Percentiles rank a stretch among this genome's conserved stretches.
These are phyloP conservation scores for Alternaria arbusti DNA, from an alignment of 2,329 filamentous ascomycete genomes.

Conservation along the genomic window DNA sequence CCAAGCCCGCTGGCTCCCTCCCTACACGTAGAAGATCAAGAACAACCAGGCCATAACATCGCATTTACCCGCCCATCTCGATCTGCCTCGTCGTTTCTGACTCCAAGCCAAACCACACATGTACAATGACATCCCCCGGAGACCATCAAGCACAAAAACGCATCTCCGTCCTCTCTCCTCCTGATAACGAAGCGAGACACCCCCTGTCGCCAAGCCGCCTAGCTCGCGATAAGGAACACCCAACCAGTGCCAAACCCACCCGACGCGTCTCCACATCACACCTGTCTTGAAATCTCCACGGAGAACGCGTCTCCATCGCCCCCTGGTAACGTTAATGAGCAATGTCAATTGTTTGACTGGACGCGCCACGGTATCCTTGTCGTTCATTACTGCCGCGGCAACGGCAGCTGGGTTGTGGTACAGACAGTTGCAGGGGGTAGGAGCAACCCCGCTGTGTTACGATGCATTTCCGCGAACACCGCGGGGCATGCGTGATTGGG, in stretches of 20 bases:
- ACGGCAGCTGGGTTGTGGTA: neutral
- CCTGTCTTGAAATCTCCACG: conserved; percentile 30
- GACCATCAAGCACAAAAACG: neutral
- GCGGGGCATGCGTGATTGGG: conserved; percentile 19
- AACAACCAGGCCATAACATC: neutral
- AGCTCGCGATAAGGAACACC: conserved; percentile 14
- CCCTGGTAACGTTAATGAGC: conserved; percentile 7
- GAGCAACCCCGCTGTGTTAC: neutral
- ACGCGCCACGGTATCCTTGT: neutral
- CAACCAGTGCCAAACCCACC: neutral
- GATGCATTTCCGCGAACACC: conserved; percentile 27
- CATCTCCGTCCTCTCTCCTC: conserved; percentile 21
- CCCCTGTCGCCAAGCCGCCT: conserved; percentile 16
- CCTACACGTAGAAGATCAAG: neutral
- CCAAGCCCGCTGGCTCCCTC: too few species aligned
- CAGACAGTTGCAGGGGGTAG: neutral
- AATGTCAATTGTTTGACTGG: conserved; percentile 25
- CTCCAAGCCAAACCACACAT: neutral
- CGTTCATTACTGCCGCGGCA: neutral
- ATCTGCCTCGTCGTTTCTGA: too few species aligned
- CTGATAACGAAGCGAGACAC: conserved; percentile 14
- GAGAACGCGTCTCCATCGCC: conserved; percentile 17
- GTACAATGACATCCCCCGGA: conserved; percentile 10
- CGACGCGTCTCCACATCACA: conserved; percentile 5
- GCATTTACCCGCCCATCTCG: neutral